Evolutionary conservation across 225 moss, liverwort and hornwort species (phyloP), one percentile per base, ranked within the genome.

Genomic region (Physcomitrellopsis africana): DNA sequence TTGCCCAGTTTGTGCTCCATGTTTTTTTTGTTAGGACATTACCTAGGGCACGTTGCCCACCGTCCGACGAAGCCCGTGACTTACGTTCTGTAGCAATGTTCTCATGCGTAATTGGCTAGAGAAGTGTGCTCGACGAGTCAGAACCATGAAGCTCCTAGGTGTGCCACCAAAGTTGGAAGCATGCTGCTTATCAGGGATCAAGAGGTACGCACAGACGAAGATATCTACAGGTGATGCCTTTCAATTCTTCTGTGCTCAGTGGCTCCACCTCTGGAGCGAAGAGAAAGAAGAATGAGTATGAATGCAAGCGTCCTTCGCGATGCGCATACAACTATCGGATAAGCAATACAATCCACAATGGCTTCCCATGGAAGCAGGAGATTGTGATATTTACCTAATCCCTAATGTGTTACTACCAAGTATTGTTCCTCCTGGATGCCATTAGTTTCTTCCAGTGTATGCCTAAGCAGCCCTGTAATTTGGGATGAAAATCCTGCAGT

Each of bases 1-100:
- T 67, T 55, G 53, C 54, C 81, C 69, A 77, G 63, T 81, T 29
- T 62, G 32, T 1, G 58, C 67, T 74, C 81, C 67, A 72, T 70
- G 32, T 37, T 78, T 58, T 69, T n/a, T 79, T 78, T 72, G 70
- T 63, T 18, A 70, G 65, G 81, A 74, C 10, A 74, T 54, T 60
- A 44, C 41, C 72, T 51, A 75, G 67, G 61, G 70, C 70, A 59
- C 44, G 19, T 46, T 51, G 46, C 67, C 24, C 68, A 64, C 66
- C 46, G 57, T 78, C 56, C 69, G 77, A 76, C 43, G 47, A 60
- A 64, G 45, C 73, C 32, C 32, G 46, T 51, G 59, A 19, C 56
- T 62, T 67, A 65, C 24, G 52, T 45, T 54, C 54, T 44, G 54
- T 44, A 67, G 67, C 77, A 47, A 20, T 68, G 47, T 12, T 63